Percentiles rank a stretch among this genome's conserved stretches.
Evolutionary conservation across 345 rosid genomes (phyloP).

Genomic region (Eucalyptus rudis): DNA sequence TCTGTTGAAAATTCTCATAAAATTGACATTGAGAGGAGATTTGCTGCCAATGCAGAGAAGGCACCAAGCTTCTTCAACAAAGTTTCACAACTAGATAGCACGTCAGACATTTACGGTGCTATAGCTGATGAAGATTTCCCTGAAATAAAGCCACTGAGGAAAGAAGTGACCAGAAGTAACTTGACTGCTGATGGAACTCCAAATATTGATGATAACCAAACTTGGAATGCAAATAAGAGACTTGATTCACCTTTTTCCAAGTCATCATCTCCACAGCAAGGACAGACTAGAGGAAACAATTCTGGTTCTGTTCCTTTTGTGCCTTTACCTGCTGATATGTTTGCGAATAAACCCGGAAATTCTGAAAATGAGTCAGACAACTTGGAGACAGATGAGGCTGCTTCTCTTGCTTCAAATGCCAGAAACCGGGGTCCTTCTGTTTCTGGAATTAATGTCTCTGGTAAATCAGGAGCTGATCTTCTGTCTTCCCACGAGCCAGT

Average conservation of each 20-base stretch:
- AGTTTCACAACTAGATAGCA: constrained; percentile 45
- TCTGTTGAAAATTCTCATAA: constrained; percentile 11
- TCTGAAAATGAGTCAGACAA: constrained; percentile 7
- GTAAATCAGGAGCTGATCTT: background rate
- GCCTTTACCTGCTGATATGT: constrained; percentile 70
- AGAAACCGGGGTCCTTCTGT: background rate
- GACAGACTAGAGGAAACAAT: constrained; percentile 15
- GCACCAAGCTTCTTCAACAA: constrained; percentile 70
- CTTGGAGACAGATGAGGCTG: background rate
- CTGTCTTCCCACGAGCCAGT: background rate
- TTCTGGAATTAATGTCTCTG: background rate
- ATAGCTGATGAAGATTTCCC: constrained; percentile 83
- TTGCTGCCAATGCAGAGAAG: constrained; percentile 75
- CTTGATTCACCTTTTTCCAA: background rate
- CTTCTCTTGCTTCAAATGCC: background rate
- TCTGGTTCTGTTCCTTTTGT: constrained; percentile 55
- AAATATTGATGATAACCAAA: background rate
- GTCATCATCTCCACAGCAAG: constrained; percentile 9
- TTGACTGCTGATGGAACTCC: constrained; percentile 1
- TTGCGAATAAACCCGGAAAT: constrained; percentile 43
- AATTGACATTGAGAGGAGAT: constrained; percentile 32
- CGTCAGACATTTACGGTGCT: constrained; percentile 36
- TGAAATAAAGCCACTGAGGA: constrained; percentile 85
- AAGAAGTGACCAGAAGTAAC: constrained; percentile 39
- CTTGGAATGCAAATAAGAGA: background rate